Conservation (phyloP, 257 asterid species). For the Cynanchum wilfordii region DNA sequence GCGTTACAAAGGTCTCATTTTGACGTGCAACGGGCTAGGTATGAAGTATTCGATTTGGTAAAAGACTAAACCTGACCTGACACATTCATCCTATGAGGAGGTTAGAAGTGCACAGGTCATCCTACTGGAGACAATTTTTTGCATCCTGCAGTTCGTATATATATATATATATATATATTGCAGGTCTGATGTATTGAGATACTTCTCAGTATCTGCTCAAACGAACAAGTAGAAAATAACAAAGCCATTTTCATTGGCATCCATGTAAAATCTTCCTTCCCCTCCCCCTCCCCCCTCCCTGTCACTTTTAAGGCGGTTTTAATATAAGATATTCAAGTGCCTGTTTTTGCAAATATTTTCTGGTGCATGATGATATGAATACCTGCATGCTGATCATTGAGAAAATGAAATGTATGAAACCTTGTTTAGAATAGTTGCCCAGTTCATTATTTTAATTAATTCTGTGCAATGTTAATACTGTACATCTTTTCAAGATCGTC, state of each 20-base stretch:
- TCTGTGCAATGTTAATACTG: background rate
- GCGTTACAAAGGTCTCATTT: slow-evolving; percentile 87
- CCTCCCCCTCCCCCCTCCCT: too few relatives aligned
- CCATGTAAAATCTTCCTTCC: slow-evolving; percentile 2
- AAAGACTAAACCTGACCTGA: slow-evolving; percentile 10
- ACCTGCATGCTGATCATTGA: background rate
- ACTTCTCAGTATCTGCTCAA: background rate
- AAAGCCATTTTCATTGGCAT: slow-evolving; percentile 6
- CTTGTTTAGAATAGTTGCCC: background rate
- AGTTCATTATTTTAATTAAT: too few relatives aligned
- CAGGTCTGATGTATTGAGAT: slow-evolving; percentile 13
- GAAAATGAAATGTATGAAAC: background rate
- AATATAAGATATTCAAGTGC: background rate
- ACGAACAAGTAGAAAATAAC: slow-evolving; percentile 10
- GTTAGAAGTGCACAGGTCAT: slow-evolving; percentile 16
- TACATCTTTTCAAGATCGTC: background rate
- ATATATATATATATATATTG: slow-evolving; percentile 13
- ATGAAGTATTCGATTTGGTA: slow-evolving; percentile 82
- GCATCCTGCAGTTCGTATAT: slow-evolving; percentile 13
- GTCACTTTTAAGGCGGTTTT: slow-evolving; percentile 6
- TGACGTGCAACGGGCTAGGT: slow-evolving; percentile 93
- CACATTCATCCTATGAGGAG: background rate
- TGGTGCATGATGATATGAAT: slow-evolving; percentile 6
- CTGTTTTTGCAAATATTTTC: slow-evolving; percentile 6
- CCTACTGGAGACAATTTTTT: slow-evolving; percentile 23